Conservation (phyloP, 2,329 filamentous ascomycete species). For the Stachybotrys echinatus region DNA sequence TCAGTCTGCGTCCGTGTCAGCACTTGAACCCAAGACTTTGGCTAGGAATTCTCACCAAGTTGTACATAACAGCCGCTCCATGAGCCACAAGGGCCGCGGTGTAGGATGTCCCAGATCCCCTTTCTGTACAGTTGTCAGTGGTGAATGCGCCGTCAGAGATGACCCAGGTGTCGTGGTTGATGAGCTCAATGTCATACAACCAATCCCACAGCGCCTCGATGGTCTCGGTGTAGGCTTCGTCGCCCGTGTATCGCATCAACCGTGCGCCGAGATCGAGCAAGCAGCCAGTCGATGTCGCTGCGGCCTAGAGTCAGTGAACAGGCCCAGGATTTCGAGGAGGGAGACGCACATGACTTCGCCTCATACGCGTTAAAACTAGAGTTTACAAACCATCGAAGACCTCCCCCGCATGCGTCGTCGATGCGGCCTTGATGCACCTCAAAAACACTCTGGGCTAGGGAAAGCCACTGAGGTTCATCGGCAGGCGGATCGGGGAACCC, state of each 20-base stretch:
- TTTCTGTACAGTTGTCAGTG: slow-evolving; percentile 42
- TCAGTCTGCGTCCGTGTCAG: slow-evolving; percentile 18
- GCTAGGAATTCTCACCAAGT: slow-evolving; percentile 28
- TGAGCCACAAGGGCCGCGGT: slow-evolving; percentile 47
- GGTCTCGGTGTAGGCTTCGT: slow-evolving; percentile 50
- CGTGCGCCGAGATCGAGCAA: slow-evolving; percentile 51
- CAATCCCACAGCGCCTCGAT: slow-evolving; percentile 54
- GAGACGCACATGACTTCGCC: too few species aligned
- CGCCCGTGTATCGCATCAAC: slow-evolving; percentile 55
- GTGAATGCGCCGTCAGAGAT: slow-evolving; percentile 54
- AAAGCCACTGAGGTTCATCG: slow-evolving; percentile 62
- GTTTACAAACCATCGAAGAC: slow-evolving; percentile 75
- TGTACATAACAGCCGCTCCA: slow-evolving; percentile 56
- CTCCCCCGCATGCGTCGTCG: slow-evolving; percentile 56
- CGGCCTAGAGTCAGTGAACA: too few species aligned
- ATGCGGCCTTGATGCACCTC: slow-evolving; percentile 4
- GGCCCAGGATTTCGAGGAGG: too few species aligned
- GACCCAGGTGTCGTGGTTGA: slow-evolving; percentile 49
- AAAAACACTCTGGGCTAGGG: slow-evolving; percentile 67
- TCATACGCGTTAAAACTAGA: slow-evolving; percentile 61
- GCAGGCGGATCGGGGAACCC: slow-evolving; percentile 59
- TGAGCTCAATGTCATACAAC: slow-evolving; percentile 41
- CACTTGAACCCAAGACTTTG: too few species aligned
- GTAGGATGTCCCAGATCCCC: slow-evolving; percentile 35
- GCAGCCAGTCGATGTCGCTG: too few species aligned